Conservation (phyloP, 306 rosid genomes). For the Geum urbanum region DNA sequence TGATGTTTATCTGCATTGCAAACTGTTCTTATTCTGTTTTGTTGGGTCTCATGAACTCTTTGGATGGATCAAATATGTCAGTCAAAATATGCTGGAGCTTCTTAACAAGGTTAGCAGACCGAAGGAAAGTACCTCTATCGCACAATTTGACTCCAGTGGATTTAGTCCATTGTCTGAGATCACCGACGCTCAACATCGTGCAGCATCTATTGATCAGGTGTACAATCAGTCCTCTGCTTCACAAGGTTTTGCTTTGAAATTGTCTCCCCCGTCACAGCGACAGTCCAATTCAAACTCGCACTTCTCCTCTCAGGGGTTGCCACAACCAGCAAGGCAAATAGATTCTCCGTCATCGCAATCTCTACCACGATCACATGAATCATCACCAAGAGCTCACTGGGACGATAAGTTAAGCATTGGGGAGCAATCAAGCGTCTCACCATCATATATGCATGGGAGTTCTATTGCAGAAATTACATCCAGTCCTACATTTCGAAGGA, state of each 20-base stretch:
- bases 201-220: constrained; percentile 30
- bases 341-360: constrained; percentile 28
- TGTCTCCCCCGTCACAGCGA: constrained; percentile 39
- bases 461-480: constrained; percentile 31
- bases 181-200: constrained; percentile 23
- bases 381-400: constrained; percentile 37
- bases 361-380: constrained; percentile 28
- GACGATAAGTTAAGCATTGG: constrained; percentile 28
- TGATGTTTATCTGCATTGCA: neutral
- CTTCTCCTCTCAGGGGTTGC: constrained; percentile 31
- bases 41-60: neutral
- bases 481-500: constrained; percentile 33
- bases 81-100: constrained; percentile 42
- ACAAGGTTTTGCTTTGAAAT: constrained; percentile 42
- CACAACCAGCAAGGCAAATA: constrained; percentile 29
- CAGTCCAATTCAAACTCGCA: constrained; percentile 28
- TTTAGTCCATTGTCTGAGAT: constrained; percentile 30
- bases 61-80: constrained; percentile 24
- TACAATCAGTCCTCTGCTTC: constrained; percentile 33
- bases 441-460: constrained; percentile 27
- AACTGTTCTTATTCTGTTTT: neutral
- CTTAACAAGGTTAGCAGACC: constrained; percentile 41
- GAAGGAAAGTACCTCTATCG: constrained; percentile 26
- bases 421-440: constrained; percentile 27
- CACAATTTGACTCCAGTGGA: constrained; percentile 30